Base-by-base conservation (phyloP, 129 eudicot genomes). In the Ambrosia trifida region DNA sequence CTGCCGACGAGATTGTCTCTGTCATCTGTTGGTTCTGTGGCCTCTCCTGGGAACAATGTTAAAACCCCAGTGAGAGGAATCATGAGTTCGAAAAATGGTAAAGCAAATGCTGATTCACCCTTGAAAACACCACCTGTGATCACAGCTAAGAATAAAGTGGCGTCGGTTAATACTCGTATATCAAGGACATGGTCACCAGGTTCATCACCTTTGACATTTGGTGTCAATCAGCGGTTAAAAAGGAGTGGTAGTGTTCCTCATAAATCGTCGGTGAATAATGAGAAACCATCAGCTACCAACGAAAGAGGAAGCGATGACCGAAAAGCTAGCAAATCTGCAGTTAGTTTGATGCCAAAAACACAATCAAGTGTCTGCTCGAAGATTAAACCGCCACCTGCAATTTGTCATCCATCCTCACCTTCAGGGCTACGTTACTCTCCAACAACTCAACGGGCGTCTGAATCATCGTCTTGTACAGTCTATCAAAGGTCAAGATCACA, bases 101-200 rank as follows among this genome's bases (percentile, higher is more conserved):
- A 69, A 61, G 45, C 70, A 16, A 69, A 20, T 11, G 43, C 69
- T 36, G 69, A 46, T 58, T 46, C 80, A 46, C 40, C 69, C 47
- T 69, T 58, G 4, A 78, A 70, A 70, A 76, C 74, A 45, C 74
- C 74, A 44, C 74, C 80, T 19, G 68, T 68, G 70, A 44, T 57
- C 57, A 20, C 36, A 17, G 13, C 68, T 6, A 57, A 57, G 56
- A 68, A 46, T 76, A 76, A 67, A 76, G 14, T 57, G 47, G 14
- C 59, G 5, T 43, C 53, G 11, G 46, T 32, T 72, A 11, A 31
- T 28, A 20, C 72, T 28, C 66, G 67, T 43, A 16, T 43, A 36
- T 49, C 81, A 61, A 70, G 54, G 9, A 77, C 71, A 65, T 54
- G 79, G 49, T 64, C 78, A 19, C 31, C 80, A 32, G 52, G 63